phyloP scores from a whole-genome alignment of 2,329 filamentous ascomycete genomes.

The Penicillium hesseltinei region DNA sequence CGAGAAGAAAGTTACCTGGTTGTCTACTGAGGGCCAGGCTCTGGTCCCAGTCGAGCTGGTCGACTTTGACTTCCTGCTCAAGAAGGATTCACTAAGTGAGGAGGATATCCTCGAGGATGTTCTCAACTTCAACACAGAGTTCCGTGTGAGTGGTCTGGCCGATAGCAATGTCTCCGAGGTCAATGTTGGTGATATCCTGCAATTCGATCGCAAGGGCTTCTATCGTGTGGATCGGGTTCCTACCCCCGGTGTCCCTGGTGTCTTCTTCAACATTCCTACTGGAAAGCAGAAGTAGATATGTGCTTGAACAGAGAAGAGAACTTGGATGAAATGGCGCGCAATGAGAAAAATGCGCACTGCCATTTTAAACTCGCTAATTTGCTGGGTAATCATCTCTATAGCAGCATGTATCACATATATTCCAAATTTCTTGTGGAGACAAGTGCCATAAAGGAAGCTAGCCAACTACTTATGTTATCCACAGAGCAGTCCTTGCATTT shows the following conservation, averaged over 20 bases:
- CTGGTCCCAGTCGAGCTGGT: constrained; percentile 80
- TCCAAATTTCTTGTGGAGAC: no score
- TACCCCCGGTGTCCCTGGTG: constrained; percentile 57
- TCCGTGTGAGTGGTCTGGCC: constrained; percentile 69
- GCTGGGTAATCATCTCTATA: no score
- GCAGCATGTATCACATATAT: no score
- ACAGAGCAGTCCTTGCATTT: no score
- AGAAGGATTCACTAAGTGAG: constrained; percentile 89
- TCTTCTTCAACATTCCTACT: constrained; percentile 51
- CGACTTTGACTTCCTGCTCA: constrained; percentile 93
- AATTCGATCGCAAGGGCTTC: constrained; percentile 91
- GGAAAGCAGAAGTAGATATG: no score
- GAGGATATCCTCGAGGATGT: constrained; percentile 83
- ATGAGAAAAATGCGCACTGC: no score
- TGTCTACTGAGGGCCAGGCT: constrained; percentile 71
- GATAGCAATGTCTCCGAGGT: constrained; percentile 75
- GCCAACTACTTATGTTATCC: no score
- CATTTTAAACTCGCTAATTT: no score
- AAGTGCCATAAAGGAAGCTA: no score
- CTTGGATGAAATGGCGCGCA: no score
- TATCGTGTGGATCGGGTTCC: constrained; percentile 74
- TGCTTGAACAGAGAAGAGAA: no score
- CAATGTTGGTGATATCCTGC: constrained; percentile 86
- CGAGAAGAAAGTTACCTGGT: constrained; percentile 94
- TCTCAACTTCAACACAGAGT: constrained; percentile 72